Percentiles rank a stretch among this genome's conserved stretches.
These are phyloP conservation scores for Mycena vitilis DNA, from an alignment of 768 basidiomycete species.

Conservation along the genomic window DNA sequence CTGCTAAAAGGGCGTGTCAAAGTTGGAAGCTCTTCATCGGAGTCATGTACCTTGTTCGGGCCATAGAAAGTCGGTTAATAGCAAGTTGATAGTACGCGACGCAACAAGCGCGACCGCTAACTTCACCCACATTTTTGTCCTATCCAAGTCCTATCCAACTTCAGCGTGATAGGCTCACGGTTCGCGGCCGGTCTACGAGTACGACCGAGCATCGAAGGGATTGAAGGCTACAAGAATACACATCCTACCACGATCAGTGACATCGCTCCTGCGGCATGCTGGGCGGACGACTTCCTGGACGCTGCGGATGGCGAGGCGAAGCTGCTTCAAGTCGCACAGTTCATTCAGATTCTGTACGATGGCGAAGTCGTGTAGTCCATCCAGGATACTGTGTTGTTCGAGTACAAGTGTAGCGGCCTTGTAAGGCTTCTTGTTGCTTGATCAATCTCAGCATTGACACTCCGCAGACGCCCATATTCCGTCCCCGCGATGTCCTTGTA, in stretches of 20 bases:
- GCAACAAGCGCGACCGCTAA: too few relatives aligned
- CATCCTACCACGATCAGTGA: slow-evolving; percentile 38
- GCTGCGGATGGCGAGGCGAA: slow-evolving; percentile 13
- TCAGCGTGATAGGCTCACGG: slow-evolving; percentile 43
- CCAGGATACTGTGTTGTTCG: too few relatives aligned
- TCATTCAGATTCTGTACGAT: background rate
- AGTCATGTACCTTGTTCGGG: slow-evolving; percentile 25
- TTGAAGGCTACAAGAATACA: slow-evolving; percentile 34
- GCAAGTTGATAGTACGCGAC: too few relatives aligned
- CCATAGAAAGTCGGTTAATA: background rate
- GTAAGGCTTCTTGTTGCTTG: too few relatives aligned
- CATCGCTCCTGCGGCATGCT: slow-evolving; percentile 42
- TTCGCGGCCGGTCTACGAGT: slow-evolving; percentile 42
- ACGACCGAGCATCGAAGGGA: slow-evolving; percentile 30
- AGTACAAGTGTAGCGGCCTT: too few relatives aligned
- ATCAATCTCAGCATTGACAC: too few relatives aligned
- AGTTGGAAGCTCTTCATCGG: background rate
- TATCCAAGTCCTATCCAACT: too few relatives aligned
- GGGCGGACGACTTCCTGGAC: slow-evolving; percentile 40
- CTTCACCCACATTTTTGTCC: too few relatives aligned
- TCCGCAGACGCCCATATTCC: too few relatives aligned
- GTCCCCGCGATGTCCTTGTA: too few relatives aligned
- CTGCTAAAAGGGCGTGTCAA: background rate
- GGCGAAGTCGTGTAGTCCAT: background rate
- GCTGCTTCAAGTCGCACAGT: slow-evolving; percentile 15